These are phyloP conservation scores for Emergomyces pasteurianus DNA, from an alignment of 2,329 filamentous ascomycete genomes.

Conservation along the genomic window DNA sequence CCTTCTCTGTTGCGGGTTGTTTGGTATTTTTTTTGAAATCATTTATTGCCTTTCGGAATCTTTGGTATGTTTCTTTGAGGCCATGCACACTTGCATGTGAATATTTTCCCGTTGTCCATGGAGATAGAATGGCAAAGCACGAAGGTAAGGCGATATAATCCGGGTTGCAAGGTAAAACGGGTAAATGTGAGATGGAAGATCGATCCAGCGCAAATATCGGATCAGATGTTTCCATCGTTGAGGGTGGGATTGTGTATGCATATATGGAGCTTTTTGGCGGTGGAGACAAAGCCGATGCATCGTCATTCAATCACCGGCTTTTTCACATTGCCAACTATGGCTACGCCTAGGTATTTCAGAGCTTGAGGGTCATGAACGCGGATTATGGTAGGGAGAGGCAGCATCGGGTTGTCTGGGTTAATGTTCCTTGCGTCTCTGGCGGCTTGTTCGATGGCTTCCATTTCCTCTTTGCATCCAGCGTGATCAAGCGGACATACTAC, in stretches of 20 bases:
- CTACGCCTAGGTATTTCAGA: constrained; percentile 47
- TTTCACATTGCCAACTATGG: constrained; percentile 49
- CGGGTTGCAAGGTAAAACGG: neutral
- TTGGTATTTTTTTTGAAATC: neutral
- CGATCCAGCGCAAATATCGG: neutral
- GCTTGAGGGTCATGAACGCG: constrained; percentile 60
- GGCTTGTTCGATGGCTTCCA: constrained; percentile 94
- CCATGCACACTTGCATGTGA: neutral
- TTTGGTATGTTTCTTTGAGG: neutral
- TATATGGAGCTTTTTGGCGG: neutral
- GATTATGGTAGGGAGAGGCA: constrained; percentile 77
- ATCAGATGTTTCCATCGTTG: neutral
- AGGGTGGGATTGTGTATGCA: neutral
- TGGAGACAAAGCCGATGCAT: neutral
- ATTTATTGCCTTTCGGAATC: neutral
- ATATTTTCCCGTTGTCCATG: neutral
- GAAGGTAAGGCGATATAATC: neutral
- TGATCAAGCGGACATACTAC: constrained; percentile 94
- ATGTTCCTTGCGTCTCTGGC: constrained; percentile 85
- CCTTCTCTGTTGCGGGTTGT: neutral
- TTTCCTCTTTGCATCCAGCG: constrained; percentile 92
- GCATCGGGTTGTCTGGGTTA: constrained; percentile 79
- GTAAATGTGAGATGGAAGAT: neutral
- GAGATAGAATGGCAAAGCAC: no score
- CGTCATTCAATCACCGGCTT: constrained; percentile 53